Percentiles rank a stretch among this genome's conserved stretches.
These are phyloP conservation scores for Uromyces viciae-fabae DNA, from an alignment of 1,284 basidiomycete genomes.

Conservation along the genomic window DNA sequence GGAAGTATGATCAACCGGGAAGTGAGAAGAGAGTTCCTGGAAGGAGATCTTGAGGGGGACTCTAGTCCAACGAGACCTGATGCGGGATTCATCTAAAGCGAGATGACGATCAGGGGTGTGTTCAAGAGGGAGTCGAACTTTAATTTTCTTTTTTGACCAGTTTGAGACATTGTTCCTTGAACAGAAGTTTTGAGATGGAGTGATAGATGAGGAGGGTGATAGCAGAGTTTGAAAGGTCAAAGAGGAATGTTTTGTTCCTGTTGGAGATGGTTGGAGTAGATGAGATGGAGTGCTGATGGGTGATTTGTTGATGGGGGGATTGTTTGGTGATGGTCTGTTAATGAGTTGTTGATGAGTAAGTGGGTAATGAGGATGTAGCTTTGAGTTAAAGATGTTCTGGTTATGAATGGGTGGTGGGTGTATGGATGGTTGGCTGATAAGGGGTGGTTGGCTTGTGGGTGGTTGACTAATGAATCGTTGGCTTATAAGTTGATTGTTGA, in stretches of 20 bases:
- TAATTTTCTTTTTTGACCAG: slow-evolving; percentile 21
- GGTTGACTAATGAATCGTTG: not conserved
- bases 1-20: not conserved
- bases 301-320: not conserved
- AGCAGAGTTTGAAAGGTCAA: not conserved
- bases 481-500: not conserved
- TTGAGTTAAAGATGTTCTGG: not conserved
- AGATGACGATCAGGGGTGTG: slow-evolving; percentile 27
- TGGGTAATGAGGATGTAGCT: not conserved
- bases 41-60: slow-evolving; percentile 9
- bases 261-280: too few relatives aligned
- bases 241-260: too few relatives aligned
- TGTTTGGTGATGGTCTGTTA: not conserved
- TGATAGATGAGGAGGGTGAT: not conserved
- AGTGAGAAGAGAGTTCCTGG: not conserved
- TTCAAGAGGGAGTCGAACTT: slow-evolving; percentile 41
- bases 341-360: not conserved
- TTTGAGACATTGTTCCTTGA: too few relatives aligned
- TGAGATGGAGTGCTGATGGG: not conserved
- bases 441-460: not conserved
- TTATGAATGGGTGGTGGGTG: not conserved
- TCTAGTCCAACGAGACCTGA: slow-evolving; percentile 32
- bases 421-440: not conserved
- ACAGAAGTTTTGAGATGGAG: not conserved
- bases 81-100: slow-evolving; percentile 23